Conservation (phyloP, 345 rosid genomes). For the Camelina sativa region DNA sequence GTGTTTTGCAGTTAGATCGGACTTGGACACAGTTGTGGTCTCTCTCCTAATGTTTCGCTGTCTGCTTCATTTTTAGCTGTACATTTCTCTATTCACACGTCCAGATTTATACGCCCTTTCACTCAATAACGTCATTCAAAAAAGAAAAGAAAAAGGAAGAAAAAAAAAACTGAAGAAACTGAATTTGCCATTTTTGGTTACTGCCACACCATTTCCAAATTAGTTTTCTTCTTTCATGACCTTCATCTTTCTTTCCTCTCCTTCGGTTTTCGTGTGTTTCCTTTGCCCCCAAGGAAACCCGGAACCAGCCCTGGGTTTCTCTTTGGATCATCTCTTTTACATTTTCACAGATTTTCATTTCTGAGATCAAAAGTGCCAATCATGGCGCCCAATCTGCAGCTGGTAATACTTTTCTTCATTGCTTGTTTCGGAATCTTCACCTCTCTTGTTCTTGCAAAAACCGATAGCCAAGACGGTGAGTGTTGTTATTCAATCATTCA, state of each 20-base stretch:
- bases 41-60: slow-evolving; percentile 51
- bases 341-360: slow-evolving; percentile 9
- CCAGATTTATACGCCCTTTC: slow-evolving; percentile 52
- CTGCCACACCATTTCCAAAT: slow-evolving; percentile 34
- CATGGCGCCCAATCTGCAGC: slow-evolving; percentile 32
- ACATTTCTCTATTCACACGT: slow-evolving; percentile 34
- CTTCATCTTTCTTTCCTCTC: slow-evolving; percentile 30
- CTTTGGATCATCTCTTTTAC: slow-evolving; percentile 33
- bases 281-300: slow-evolving; percentile 44
- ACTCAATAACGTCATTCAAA: slow-evolving; percentile 33
- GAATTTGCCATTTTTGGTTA: slow-evolving; percentile 34
- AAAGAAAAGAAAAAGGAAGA: background rate
- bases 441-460: slow-evolving; percentile 54
- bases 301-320: slow-evolving; percentile 43
- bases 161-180: slow-evolving; percentile 30
- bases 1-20: slow-evolving; percentile 41
- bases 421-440: slow-evolving; percentile 47
- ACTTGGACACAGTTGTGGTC: slow-evolving; percentile 39
- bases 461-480: slow-evolving; percentile 63
- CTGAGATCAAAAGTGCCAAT: slow-evolving; percentile 23
- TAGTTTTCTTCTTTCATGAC: slow-evolving; percentile 34
- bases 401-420: slow-evolving; percentile 33
- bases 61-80: slow-evolving; percentile 41
- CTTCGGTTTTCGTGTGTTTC: slow-evolving; percentile 46
- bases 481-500: slow-evolving; percentile 23